Base-by-base conservation (phyloP, 345 rosid species). In the Adansonia digitata region DNA sequence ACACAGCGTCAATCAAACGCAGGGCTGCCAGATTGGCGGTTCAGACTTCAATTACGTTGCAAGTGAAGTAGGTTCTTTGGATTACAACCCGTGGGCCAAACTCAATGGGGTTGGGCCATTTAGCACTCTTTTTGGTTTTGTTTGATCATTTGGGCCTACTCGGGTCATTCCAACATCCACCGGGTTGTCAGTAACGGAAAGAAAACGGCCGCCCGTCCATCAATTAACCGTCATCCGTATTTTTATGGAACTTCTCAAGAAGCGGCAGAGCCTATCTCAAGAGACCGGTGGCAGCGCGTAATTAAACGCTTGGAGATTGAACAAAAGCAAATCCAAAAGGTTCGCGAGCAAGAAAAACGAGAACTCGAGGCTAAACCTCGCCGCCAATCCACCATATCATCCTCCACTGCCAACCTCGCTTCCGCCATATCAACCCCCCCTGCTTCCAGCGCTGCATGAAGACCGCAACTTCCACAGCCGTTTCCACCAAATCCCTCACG, bases 221-320 rank as follows among this genome's bases (percentile, higher is more conserved):
- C 55, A 9, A 20, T 0, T 8, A 7, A 53, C 4, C 29, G 31
- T 55, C 60, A 9, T 56, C 5, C 2, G 3, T 10, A 0, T 56
- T 5, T 56, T 56, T n/a, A n/a, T n/a, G n/a, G 82, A 92, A 12
- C 90, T 94, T 69, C 82, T 81, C 55, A 89, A 81, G 90, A 92
- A 91, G 79, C 90, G 94, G 12, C 81, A 91, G 74, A 45, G 81
- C 76, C 86, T 94, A 2, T 86, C 91, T 40, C 87, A 86, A 63
- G 87, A 86, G 15, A 75, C 94, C 60, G 98, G 97, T 75, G 97
- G 98, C 4, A 81, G 63, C 91, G 90, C 62, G 69, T 92, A 75
- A 89, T 86, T 90, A 92, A 91, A 88, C 89, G 97, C 43, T 89
- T 94, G 71, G 98, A 94, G 62, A 90, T 94, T 78, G 97, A 94